phyloP scores from a whole-genome alignment of 352 stramenopile species.

The Globisporangium recalcitrans region DNA sequence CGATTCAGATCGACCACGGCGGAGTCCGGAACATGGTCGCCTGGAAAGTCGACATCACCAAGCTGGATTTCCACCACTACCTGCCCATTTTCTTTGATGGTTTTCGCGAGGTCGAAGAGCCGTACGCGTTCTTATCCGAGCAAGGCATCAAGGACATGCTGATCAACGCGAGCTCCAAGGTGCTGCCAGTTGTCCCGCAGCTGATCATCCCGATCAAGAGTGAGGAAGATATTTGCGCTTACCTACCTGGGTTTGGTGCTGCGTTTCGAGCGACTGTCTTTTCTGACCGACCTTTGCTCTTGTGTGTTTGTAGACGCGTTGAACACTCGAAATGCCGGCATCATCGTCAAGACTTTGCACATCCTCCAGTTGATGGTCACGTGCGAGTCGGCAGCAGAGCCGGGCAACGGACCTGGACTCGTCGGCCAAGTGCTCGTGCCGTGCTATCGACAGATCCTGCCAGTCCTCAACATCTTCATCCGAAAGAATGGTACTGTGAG shows the following conservation, averaged over 20 bases:
- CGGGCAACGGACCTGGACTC: conserved; percentile 75
- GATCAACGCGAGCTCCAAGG: conserved; percentile 91
- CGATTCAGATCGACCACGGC: conserved; percentile 95
- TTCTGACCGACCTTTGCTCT: not conserved
- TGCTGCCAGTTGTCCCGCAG: conserved; percentile 95
- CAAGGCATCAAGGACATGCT: conserved; percentile 97
- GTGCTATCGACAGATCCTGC: conserved; percentile 97
- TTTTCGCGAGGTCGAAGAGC: conserved; percentile 93
- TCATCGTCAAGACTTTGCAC: conserved; percentile 97
- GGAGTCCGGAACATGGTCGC: conserved; percentile 95
- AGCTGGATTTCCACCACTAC: conserved; percentile 98
- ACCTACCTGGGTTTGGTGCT: not conserved
- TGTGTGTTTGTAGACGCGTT: conserved; percentile 45
- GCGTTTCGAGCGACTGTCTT: too few relatives aligned
- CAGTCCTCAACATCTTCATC: conserved; percentile 97
- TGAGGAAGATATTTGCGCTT: conserved; percentile 22
- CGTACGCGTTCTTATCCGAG: conserved; percentile 95
- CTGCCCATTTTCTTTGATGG: conserved; percentile 98
- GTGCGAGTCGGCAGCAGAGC: conserved; percentile 82
- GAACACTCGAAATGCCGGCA: conserved; percentile 91
- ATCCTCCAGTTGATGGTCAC: conserved; percentile 95
- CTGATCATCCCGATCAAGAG: conserved; percentile 98
- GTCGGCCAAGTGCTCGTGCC: conserved; percentile 96
- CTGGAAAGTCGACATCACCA: conserved; percentile 95
- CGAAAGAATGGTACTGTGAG: conserved; percentile 92